Base-by-base conservation (phyloP, 768 basidiomycete genomes). In the Boletus subcaerulescens region DNA sequence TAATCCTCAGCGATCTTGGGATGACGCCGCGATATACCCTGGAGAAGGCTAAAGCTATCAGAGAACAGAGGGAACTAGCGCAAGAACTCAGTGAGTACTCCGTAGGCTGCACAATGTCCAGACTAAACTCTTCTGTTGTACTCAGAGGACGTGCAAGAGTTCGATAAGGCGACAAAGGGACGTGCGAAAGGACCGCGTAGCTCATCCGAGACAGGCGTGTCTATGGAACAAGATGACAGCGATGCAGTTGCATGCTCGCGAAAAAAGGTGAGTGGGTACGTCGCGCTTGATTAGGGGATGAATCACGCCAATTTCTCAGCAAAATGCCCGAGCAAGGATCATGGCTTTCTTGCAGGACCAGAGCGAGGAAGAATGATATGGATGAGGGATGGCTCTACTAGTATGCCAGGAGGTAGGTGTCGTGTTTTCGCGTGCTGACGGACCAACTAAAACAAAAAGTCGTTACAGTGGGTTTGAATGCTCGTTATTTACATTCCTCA, bases 31-130 rank as follows among this genome's bases (percentile, higher is more conserved):
- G 86, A 22, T 74, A 85, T 64, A 93, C 83, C 56, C 62, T 91
- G 63, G 91, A 91, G 50, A 87, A 94, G 71, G 93, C 93, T 5
- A 89, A 82, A 61, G 73, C 76, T 4, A 87, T 95, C 61, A 87
- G 79, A 56, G 81, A 76, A 67, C 81, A 81, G 64, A 76, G 91
- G 43, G 94, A 94, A 66, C 67, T 92, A 7, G 86, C 81, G 22
- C 76, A 90, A 55, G 91, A 94, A 65, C 77, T 93, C 18, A 80
- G 92, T 94, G 60, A 32, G 82, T 76, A 22, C 18, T 3, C 18
- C 6, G 41, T 50, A 14, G 15, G 9, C 8, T 4, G 2, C n/a
- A 12, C 33, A 6, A 33, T 15, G 42, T 26, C 50, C 8, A 6
- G 36, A 50, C 29, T 48, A 7, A 32, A 50, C 31, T 13, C 24